phyloP scores from a whole-genome alignment of 495 filamentous ascomycete genomes.

The Evansstolkia leycettana region DNA sequence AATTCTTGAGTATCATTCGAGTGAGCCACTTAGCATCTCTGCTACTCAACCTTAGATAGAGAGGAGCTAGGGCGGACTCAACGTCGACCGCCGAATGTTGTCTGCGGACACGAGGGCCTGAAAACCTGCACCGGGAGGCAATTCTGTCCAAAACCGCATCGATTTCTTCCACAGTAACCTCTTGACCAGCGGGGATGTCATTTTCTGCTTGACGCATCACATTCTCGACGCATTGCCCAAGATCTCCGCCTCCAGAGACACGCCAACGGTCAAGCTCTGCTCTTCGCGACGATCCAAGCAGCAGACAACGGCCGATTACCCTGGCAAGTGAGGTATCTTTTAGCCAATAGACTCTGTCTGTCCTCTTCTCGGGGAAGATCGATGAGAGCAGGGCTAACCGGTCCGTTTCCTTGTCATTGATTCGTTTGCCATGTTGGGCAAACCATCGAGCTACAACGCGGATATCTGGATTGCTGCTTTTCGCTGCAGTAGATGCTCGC shows the following conservation, averaged over 20 bases:
- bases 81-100: conserved; percentile 27
- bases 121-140: conserved; percentile 56
- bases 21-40: conserved; percentile 85
- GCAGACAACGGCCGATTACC: conserved; percentile 50
- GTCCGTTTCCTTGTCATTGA: conserved; percentile 40
- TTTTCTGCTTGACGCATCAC: conserved; percentile 54
- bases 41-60: conserved; percentile 51
- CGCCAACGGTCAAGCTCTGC: conserved; percentile 50
- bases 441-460: conserved; percentile 49
- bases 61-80: conserved; percentile 34
- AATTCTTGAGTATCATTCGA: conserved; percentile 67
- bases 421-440: conserved; percentile 31
- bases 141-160: conserved; percentile 50
- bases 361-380: conserved; percentile 60
- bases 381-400: conserved; percentile 53
- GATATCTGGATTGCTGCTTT: conserved; percentile 19
- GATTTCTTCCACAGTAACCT: conserved; percentile 64
- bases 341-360: conserved; percentile 63
- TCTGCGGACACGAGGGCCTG: conserved; percentile 48
- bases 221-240: conserved; percentile 56
- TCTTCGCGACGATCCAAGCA: conserved; percentile 46
- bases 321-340: conserved; percentile 45
- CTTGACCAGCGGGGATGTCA: conserved; percentile 16
- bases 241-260: conserved; percentile 44
- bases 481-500: conserved; percentile 22